These are phyloP conservation scores for Fusarium humuli DNA, from an alignment of 2,329 filamentous ascomycete species.

Conservation along the genomic window DNA sequence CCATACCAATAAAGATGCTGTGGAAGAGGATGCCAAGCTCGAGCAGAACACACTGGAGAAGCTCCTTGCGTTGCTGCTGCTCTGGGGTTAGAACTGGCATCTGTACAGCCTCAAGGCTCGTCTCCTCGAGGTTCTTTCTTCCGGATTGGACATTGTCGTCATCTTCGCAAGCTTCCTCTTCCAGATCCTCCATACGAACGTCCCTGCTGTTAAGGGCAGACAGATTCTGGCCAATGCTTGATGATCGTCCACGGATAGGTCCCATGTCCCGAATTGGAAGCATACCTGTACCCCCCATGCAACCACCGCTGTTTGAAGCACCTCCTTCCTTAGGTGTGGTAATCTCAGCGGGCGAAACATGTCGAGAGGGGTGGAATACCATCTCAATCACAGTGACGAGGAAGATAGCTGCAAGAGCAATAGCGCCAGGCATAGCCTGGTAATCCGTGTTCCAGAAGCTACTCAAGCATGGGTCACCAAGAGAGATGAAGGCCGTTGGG, in stretches of 20 bases:
- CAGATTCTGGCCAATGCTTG: constrained; percentile 52
- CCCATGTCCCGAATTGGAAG: constrained; percentile 51
- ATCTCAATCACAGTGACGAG: constrained; percentile 86
- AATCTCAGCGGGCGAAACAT: constrained; percentile 39
- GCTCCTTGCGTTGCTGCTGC: constrained; percentile 70
- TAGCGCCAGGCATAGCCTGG: constrained; percentile 80
- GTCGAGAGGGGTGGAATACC: constrained; percentile 63
- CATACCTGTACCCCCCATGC: constrained; percentile 45
- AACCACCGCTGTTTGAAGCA: constrained; percentile 32
- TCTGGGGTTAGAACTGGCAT: constrained; percentile 56
- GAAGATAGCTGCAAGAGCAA: constrained; percentile 82
- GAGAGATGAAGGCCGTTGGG: constrained; percentile 72
- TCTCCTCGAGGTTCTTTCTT: constrained; percentile 41
- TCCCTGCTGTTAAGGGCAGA: constrained; percentile 47
- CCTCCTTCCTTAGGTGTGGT: not conserved
- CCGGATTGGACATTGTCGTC: constrained; percentile 20
- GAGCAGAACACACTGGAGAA: constrained; percentile 80
- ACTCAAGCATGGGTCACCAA: constrained; percentile 75
- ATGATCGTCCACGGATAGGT: constrained; percentile 49
- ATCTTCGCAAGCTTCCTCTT: constrained; percentile 32
- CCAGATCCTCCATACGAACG: constrained; percentile 24
- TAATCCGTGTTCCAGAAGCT: constrained; percentile 81
- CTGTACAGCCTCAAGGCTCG: constrained; percentile 42
- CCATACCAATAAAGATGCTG: constrained; percentile 86
- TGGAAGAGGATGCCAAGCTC: constrained; percentile 76